Conservation (phyloP, 176 grass and related monocot species). For the Aegilops umbellulata region DNA sequence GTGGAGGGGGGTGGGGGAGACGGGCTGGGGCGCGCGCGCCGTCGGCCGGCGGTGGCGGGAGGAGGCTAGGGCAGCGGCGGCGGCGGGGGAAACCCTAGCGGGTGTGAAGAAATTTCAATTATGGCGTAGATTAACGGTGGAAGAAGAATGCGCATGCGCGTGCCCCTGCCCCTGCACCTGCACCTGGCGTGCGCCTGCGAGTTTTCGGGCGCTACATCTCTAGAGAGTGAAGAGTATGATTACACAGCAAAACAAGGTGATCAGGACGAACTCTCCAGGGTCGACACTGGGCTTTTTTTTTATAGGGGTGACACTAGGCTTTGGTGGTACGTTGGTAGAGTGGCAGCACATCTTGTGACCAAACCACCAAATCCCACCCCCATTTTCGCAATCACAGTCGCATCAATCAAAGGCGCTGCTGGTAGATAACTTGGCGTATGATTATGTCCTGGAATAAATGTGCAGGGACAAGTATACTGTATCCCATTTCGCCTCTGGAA, state of each 20-base stretch:
- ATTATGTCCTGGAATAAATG: slow-evolving; percentile 20
- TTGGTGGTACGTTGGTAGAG: neutral
- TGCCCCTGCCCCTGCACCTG: too few species aligned
- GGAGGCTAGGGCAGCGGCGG: too few species aligned
- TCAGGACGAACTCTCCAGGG: slow-evolving; percentile 4
- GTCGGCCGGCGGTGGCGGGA: too few species aligned
- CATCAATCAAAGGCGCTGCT: slow-evolving; percentile 9
- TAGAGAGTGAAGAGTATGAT: slow-evolving; percentile 24
- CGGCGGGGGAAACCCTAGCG: too few species aligned
- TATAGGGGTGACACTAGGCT: too few species aligned
- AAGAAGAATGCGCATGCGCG: too few species aligned
- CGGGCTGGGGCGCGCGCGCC: too few species aligned
- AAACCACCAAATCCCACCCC: neutral
- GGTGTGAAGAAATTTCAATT: too few species aligned
- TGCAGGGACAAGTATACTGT: neutral
- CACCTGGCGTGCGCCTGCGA: too few species aligned
- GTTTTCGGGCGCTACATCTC: neutral
- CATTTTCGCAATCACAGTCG: slow-evolving; percentile 10
- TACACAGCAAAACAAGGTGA: slow-evolving; percentile 21
- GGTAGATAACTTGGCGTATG: slow-evolving; percentile 1
- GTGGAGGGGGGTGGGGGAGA: too few species aligned
- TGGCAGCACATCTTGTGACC: slow-evolving; percentile 34
- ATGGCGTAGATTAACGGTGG: too few species aligned
- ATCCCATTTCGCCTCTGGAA: neutral
- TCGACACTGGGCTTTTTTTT: neutral